Evolutionary conservation across 208 protist genomes (phyloP).

Genomic region (Porcisia hertigi): DNA sequence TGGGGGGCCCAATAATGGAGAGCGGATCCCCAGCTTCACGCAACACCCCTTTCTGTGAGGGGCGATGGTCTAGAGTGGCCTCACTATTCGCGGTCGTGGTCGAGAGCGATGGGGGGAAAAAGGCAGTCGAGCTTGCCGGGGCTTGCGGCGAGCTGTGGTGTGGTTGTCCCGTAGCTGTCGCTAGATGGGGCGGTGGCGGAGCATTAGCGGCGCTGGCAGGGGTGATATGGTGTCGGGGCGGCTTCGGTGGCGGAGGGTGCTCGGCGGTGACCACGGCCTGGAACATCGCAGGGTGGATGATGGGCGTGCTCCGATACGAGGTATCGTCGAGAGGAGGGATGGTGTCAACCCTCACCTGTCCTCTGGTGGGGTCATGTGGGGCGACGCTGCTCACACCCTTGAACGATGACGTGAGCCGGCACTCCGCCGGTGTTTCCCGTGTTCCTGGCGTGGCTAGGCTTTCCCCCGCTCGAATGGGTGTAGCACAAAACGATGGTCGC

Average conservation of each 20-base stretch:
- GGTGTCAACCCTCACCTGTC: constrained; percentile 8
- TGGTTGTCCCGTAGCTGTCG: not conserved
- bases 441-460: not conserved
- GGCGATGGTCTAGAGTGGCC: constrained; percentile 11
- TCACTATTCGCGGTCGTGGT: not conserved
- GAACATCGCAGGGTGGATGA: not conserved
- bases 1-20: constrained; percentile 6
- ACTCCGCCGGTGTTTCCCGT: not conserved
- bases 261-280: not conserved
- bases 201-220: not conserved
- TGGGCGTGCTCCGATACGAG: not conserved
- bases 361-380: not conserved
- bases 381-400: constrained; percentile 7
- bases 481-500: constrained; percentile 3
- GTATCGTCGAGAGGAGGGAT: constrained; percentile 11
- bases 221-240: constrained; percentile 1
- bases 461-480: not conserved
- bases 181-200: not conserved
- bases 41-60: constrained; percentile 8
- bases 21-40: constrained; percentile 3
- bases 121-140: not conserved
- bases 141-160: not conserved
- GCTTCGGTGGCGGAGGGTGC: not conserved
- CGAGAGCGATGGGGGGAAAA: not conserved
- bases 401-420: constrained; percentile 6